Evolutionary conservation across 2,329 filamentous ascomycete species (phyloP), one percentile per base, ranked within the genome.

Genomic region (Thelonectria discophora): DNA sequence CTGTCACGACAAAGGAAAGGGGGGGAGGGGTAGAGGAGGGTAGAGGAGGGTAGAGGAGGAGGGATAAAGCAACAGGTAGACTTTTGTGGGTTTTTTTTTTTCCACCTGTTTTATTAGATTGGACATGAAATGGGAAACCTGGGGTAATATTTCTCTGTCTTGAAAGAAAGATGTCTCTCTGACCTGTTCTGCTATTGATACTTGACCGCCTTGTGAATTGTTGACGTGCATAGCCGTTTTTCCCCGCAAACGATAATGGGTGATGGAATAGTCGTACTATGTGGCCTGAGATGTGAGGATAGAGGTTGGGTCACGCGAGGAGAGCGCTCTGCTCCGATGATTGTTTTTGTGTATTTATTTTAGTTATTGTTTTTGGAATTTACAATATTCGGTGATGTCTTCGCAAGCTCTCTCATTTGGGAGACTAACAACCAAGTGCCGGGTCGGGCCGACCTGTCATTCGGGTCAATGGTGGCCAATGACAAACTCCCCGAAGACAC

Each of bases 61-160:
- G n/a, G n/a, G n/a, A n/a, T n/a, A n/a, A n/a, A n/a, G n/a, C n/a
- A n/a, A n/a, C n/a, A n/a, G n/a, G n/a, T n/a, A n/a, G n/a, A n/a
- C n/a, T n/a, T n/a, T 18, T 15, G 40, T 55, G 39, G 40, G 39
- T 40, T 17, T 42, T 42, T n/a, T 18, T 21, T 12, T 20, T 45
- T 45, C 11, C 21, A 9, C 21, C 7, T 20, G n/a, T 20, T 40
- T 56, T 49, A 42, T 49, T 56, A 50, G 37, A 43, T 56, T 50
- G 54, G 32, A 49, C 34, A 21, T n/a, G 21, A n/a, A 42, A 56
- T 56, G 37, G 45, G 21, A 39, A 27, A 39, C 17, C 40, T 10
- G 32, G 32, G 32, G 34, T 37, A 49, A 34, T 34, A 49, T 34
- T n/a, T 10, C 9, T 24, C 13, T 11, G 11, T n/a, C n/a, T n/a